Conservation (phyloP, 495 filamentous ascomycete genomes). For the Corynascus novoguineensis region DNA sequence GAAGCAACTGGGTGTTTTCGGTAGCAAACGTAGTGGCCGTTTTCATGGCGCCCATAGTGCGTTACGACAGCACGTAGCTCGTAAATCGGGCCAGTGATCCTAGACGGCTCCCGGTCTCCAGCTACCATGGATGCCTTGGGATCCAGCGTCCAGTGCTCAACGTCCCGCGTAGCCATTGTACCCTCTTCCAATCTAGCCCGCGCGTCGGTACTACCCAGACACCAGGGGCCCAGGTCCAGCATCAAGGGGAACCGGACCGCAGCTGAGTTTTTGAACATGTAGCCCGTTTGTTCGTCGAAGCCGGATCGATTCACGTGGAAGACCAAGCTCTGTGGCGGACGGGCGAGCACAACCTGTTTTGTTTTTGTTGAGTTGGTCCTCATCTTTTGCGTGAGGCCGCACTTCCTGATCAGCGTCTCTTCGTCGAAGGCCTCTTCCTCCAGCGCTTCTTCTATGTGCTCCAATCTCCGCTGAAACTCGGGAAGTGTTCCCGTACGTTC, state of each 20-base stretch:
- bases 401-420: conserved; percentile 62
- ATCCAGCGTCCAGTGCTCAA: conserved; percentile 63
- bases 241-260: conserved; percentile 65
- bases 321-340: conserved; percentile 70
- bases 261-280: conserved; percentile 76
- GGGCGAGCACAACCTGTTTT: conserved; percentile 76
- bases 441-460: conserved; percentile 60
- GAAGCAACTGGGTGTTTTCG: conserved; percentile 52
- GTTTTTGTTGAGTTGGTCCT: conserved; percentile 73
- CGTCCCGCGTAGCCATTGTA: conserved; percentile 14
- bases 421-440: conserved; percentile 78
- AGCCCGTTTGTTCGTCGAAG: conserved; percentile 75
- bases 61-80: conserved; percentile 79
- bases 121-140: conserved; percentile 65
- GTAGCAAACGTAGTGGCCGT: conserved; percentile 94
- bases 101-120: conserved; percentile 35
- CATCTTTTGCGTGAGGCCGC: conserved; percentile 64
- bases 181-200: not conserved
- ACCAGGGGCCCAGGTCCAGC: conserved; percentile 75
- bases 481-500: conserved; percentile 21
- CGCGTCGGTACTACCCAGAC: conserved; percentile 51
- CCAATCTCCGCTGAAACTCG: conserved; percentile 46
- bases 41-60: conserved; percentile 86
- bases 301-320: conserved; percentile 88
- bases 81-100: conserved; percentile 56